Conservation (phyloP, 352 stramenopile species). For the Globisporangium mamillatum region DNA sequence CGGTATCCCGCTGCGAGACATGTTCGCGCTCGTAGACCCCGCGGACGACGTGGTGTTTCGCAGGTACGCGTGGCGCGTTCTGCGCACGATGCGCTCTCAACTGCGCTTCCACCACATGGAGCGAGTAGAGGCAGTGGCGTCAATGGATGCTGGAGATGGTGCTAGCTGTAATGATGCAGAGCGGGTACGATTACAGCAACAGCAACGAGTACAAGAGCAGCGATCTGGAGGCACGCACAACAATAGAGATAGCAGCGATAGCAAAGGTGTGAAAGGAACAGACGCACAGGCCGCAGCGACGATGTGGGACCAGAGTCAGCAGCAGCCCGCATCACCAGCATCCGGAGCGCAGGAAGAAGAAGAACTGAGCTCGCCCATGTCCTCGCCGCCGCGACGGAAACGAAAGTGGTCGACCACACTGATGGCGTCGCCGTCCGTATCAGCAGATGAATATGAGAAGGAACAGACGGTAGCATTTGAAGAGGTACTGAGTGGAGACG, state of each 20-base stretch:
- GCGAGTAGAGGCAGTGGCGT: slow-evolving; percentile 7
- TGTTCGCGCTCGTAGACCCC: slow-evolving; percentile 62
- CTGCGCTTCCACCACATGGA: slow-evolving; percentile 68
- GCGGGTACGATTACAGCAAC: slow-evolving; percentile 1
- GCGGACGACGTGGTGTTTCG: slow-evolving; percentile 51
- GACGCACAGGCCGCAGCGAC: slow-evolving; percentile 5
- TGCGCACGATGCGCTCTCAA: slow-evolving; percentile 52
- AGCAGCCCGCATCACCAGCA: background rate
- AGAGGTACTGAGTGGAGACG: background rate
- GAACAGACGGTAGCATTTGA: slow-evolving; percentile 7
- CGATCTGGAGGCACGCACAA: background rate
- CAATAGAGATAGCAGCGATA: background rate
- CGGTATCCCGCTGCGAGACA: slow-evolving; percentile 51
- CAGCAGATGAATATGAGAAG: slow-evolving; percentile 3
- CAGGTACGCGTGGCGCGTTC: slow-evolving; percentile 57
- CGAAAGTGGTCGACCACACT: slow-evolving; percentile 78
- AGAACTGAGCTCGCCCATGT: slow-evolving; percentile 8
- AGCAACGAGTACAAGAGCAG: slow-evolving; percentile 1
- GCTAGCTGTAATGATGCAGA: background rate
- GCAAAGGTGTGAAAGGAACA: background rate
- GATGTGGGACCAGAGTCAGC: slow-evolving; percentile 1
- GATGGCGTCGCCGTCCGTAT: slow-evolving; percentile 16
- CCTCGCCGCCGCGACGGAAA: slow-evolving; percentile 32
- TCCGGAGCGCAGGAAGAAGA: background rate
- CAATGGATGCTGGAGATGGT: background rate